Base-by-base conservation (phyloP, 495 filamentous ascomycete genomes). In the Friedmanniomyces endolithicus region DNA sequence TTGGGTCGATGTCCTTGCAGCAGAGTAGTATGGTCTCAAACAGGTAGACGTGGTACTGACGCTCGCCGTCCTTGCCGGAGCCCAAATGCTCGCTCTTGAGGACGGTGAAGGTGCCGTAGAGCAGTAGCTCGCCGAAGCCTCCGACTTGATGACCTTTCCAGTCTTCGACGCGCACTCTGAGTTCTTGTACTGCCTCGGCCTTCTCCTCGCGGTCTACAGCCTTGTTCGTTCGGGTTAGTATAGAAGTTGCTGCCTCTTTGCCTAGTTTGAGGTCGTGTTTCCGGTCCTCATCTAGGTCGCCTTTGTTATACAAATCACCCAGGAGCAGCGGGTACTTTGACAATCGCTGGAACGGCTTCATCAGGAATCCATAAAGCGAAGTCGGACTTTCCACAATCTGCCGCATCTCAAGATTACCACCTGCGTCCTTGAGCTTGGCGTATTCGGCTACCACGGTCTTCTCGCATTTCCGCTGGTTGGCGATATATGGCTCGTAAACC, bases 21-120 rank as follows among this genome's bases (percentile, higher is more conserved):
- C 92, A 98, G 22, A 98, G 80, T 20, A 98, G 76, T 49, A 98
- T 98, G 58, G 81, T 83, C 67, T 97, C 86, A 67, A 98, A 98
- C 29, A 98, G 80, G 68, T 94, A 98, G 50, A 98, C 94, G 63
- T 92, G 89, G 67, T 97, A 98, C 88, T 97, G 68, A 48, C 65
- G 59, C 48, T 72, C 69, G 29, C 64, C 61, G 46, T 70, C 67
- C 53, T 71, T 71, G 1, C 62, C 86, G 63, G 78, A 89, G 57
- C 79, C 57, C 3, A 54, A 44, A 40, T 68, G 71, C 51, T 87
- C 84, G 63, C 88, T 87, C 55, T 95, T 97, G 19, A 95, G 73
- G 17, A 98, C 92, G 2, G 87, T 85, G 68, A 95, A 96, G 31
- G 87, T 86, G n/a, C 92, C 92, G 62, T 90, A 85, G 1, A 95